A percentile compares a stretch with the other conserved stretches of the same genome.
These are phyloP conservation scores for Crataegus laevigata DNA, from an alignment of 306 rosid species.

Conservation along the genomic window DNA sequence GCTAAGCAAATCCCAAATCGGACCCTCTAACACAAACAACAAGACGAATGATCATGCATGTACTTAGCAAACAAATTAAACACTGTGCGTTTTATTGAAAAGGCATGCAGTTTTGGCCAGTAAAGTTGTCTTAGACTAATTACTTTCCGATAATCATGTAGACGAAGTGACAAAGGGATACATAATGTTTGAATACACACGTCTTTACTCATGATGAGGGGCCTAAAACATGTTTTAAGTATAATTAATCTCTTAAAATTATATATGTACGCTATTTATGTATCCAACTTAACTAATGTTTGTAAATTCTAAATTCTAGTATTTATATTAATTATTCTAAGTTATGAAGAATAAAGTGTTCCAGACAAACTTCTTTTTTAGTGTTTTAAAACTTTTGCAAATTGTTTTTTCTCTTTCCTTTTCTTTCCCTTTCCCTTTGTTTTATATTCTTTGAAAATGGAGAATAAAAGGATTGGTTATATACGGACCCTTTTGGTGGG, in stretches of 20 bases:
- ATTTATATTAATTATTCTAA: constrained; percentile 9
- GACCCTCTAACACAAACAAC: constrained; percentile 59
- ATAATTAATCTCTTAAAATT: not conserved
- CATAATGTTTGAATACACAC: constrained; percentile 27
- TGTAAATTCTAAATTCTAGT: constrained; percentile 7
- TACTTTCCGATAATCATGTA: constrained; percentile 31
- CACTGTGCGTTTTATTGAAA: constrained; percentile 41
- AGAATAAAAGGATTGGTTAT: constrained; percentile 33
- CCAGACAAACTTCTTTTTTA: constrained; percentile 17
- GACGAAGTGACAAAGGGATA: constrained; percentile 17
- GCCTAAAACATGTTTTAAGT: not conserved
- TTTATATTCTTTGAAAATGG: constrained; percentile 22
- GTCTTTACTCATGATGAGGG: not conserved
- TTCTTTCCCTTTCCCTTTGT: constrained; percentile 6
- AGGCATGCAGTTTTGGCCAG: constrained; percentile 27
- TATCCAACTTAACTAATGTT: not conserved
- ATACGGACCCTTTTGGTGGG: constrained; percentile 23
- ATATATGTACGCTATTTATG: not conserved
- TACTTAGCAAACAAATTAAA: constrained; percentile 33
- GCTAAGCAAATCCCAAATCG: constrained; percentile 34
- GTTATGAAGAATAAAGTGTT: constrained; percentile 2
- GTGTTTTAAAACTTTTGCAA: constrained; percentile 10
- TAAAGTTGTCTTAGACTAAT: constrained; percentile 38
- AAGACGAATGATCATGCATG: constrained; percentile 48
- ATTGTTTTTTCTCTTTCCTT: constrained; percentile 23